These are phyloP conservation scores for Durusdinium trenchii DNA, from an alignment of 73 alveolate species.

Conservation along the genomic window DNA sequence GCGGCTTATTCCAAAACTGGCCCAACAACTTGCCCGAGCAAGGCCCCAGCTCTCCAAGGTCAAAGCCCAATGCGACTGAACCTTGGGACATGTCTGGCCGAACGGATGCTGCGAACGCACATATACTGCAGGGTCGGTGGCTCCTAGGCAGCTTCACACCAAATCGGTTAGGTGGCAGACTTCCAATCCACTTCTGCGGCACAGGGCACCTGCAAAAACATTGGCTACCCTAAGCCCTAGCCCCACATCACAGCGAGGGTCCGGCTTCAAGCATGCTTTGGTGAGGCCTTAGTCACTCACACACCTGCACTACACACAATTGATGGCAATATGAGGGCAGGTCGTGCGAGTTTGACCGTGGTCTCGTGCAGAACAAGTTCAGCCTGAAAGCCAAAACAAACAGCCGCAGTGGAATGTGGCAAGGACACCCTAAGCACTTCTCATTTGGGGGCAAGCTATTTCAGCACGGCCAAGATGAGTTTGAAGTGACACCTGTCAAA, in stretches of 20 bases:
- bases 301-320: background rate
- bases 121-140: background rate
- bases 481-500: conserved; percentile 5
- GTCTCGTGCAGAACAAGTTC: conserved; percentile 75
- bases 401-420: background rate
- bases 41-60: conserved; percentile 33
- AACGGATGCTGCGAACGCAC: no score
- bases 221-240: background rate
- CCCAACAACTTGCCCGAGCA: background rate
- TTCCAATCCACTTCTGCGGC: conserved; percentile 87
- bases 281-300: background rate
- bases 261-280: conserved; percentile 22
- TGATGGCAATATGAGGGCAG: no score
- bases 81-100: background rate
- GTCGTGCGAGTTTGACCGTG: background rate
- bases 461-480: conserved; percentile 18
- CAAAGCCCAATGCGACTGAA: conserved; percentile 81
- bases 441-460: background rate
- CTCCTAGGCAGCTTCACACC: background rate
- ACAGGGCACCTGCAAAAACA: conserved; percentile 28
- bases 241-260: background rate
- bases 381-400: background rate
- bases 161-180: background rate
- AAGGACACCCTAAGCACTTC: background rate
- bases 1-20: no score